phyloP scores from a whole-genome alignment of 257 asterid species.

The Misopates orontium region DNA sequence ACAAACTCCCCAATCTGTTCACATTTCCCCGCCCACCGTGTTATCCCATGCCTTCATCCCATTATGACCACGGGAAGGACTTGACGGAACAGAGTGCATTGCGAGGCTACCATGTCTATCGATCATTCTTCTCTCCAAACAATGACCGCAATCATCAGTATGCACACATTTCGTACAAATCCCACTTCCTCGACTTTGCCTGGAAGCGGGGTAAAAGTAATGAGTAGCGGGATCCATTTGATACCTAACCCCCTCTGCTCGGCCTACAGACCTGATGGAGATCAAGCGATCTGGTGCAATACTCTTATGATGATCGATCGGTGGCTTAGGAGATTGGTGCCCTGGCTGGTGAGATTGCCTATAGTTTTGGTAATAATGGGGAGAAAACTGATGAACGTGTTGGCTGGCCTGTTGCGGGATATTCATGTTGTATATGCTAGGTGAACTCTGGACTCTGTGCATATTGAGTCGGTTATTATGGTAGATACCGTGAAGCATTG shows the following conservation, averaged over 20 bases:
- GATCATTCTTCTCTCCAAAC: slow-evolving; percentile 35
- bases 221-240: slow-evolving; percentile 45
- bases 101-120: background rate
- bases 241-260: slow-evolving; percentile 48
- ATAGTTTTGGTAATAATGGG: slow-evolving; percentile 29
- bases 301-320: slow-evolving; percentile 36
- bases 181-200: slow-evolving; percentile 45
- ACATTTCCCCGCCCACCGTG: slow-evolving; percentile 32
- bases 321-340: slow-evolving; percentile 41
- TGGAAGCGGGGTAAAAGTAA: slow-evolving; percentile 25
- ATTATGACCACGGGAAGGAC: slow-evolving; percentile 34
- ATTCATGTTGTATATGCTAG: slow-evolving; percentile 53
- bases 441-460: slow-evolving; percentile 72
- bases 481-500: slow-evolving; percentile 16
- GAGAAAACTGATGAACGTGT: slow-evolving; percentile 28
- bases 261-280: slow-evolving; percentile 45
- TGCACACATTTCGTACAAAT: slow-evolving; percentile 37
- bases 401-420: slow-evolving; percentile 37
- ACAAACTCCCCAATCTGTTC: slow-evolving; percentile 13
- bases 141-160: slow-evolving; percentile 36
- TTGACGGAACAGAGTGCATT: slow-evolving; percentile 36
- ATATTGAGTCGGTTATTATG: slow-evolving; percentile 31
- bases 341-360: slow-evolving; percentile 32
- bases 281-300: slow-evolving; percentile 44
- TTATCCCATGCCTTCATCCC: slow-evolving; percentile 34